Conservation (phyloP, 257 asterid species). For the Solanum medicagineum region DNA sequence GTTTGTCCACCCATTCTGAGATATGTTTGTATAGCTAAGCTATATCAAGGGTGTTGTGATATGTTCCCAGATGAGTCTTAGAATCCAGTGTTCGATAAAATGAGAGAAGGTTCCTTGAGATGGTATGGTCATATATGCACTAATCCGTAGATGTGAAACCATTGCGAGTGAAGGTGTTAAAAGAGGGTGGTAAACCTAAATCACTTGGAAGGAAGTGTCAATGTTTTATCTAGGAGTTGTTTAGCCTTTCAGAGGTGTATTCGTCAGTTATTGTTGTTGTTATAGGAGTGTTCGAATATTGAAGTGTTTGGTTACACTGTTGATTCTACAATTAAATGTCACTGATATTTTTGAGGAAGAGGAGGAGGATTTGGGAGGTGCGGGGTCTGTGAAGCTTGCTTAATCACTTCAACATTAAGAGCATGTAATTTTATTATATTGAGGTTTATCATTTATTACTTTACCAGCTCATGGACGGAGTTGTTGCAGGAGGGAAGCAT, state of each 20-base stretch:
- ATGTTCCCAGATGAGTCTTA: background rate
- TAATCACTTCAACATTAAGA: background rate
- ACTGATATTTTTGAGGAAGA: too few relatives aligned
- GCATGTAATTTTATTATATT: background rate
- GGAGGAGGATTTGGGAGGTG: background rate
- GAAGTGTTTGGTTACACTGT: too few relatives aligned
- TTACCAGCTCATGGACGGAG: background rate
- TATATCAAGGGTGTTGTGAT: background rate
- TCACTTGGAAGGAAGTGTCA: background rate
- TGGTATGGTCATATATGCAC: background rate
- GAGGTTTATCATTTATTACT: background rate
- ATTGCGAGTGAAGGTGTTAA: background rate
- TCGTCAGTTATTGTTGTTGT: too few relatives aligned
- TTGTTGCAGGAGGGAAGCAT: conserved; percentile 75
- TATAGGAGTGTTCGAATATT: too few relatives aligned
- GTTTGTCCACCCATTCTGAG: background rate
- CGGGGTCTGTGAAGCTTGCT: background rate
- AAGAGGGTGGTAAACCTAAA: background rate
- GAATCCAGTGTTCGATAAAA: background rate
- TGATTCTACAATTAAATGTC: too few relatives aligned
- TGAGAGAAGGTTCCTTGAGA: background rate
- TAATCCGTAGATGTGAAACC: background rate
- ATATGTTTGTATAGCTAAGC: background rate
- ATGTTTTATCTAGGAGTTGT: too few relatives aligned
- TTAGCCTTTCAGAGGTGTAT: too few relatives aligned